A percentile compares a stretch with the other conserved stretches of the same genome.
Conservation (phyloP, 2,329 filamentous ascomycete genomes). For the Sclerotinia sclerotiorum region DNA sequence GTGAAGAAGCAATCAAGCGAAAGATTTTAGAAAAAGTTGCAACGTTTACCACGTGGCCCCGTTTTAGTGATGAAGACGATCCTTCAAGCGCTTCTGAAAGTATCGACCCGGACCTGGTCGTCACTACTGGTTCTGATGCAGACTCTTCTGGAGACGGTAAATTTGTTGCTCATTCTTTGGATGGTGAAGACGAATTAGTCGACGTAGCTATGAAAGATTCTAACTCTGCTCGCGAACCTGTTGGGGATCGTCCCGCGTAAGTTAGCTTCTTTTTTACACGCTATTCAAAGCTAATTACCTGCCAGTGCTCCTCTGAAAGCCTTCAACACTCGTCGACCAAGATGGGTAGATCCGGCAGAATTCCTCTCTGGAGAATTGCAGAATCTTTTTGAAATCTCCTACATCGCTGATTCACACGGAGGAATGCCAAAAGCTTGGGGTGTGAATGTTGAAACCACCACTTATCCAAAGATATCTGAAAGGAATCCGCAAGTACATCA, state of each 20-base stretch:
- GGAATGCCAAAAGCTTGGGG: constrained; percentile 71
- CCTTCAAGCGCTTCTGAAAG: constrained; percentile 52
- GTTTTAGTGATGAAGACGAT: constrained; percentile 48
- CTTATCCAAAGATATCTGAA: constrained; percentile 52
- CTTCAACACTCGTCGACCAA: constrained; percentile 45
- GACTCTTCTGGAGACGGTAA: constrained; percentile 68
- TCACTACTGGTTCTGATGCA: constrained; percentile 62
- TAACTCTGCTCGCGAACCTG: constrained; percentile 32
- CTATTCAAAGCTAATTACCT: neutral
- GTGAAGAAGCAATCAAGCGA: constrained; percentile 69
- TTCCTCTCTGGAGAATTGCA: constrained; percentile 65
- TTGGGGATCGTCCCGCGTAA: constrained; percentile 18
- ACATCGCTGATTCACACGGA: constrained; percentile 57
- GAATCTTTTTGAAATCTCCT: constrained; percentile 75
- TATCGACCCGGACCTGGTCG: constrained; percentile 66
- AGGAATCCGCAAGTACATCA: constrained; percentile 42
- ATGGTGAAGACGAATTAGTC: constrained; percentile 87
- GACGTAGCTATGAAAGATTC: constrained; percentile 82
- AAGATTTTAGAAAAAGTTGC: constrained; percentile 77
- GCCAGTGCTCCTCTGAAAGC: constrained; percentile 26
- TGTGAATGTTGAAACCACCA: constrained; percentile 56
- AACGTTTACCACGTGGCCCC: constrained; percentile 70
- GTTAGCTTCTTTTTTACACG: neutral
- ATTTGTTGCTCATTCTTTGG: constrained; percentile 74
- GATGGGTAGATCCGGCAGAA: constrained; percentile 52